Base-by-base conservation (phyloP, 2,329 filamentous ascomycete species). In the Intubia oerlemansii region DNA sequence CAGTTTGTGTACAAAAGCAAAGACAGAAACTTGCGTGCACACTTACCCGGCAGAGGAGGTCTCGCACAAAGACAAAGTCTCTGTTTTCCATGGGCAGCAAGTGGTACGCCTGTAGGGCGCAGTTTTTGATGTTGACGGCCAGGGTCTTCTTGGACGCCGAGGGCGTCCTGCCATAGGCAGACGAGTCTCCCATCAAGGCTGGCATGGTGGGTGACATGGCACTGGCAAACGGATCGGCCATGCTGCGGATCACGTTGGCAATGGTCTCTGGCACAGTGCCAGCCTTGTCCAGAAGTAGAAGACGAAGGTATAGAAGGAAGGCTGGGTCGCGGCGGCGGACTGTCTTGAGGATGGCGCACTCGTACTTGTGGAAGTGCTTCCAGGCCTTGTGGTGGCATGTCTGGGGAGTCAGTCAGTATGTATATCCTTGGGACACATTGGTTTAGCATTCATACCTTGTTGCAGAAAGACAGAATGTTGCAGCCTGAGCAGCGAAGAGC, bases 321-420 rank as follows among this genome's bases (percentile, higher is more conserved):
- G 38, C 14, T 3, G 31, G 28, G 13, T 33, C 31, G 11, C 27
- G 17, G 8, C 19, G n/a, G 15, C 24, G 24, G 15, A 33, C 6
- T 5, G 38, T 25, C 14, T 30, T 29, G 18, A 48, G 33, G 1
- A 43, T 15, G 12, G 33, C 30, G 35, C 47, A 48, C 32, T 49
- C 47, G 21, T 41, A 36, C 14, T 37, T 43, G 35, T 49, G 47
- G 25, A 42, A 46, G 3, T 27, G 28, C n/a, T 27, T 30, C 44
- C 44, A 47, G 0, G 44, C 44, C 10, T 34, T 34, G 22, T 34
- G 34, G 25, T 47, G 45, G 29, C 47, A 49, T 12, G 35, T 17
- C 44, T 47, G n/a, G n/a, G n/a, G n/a, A n/a, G n/a, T n/a, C n/a
- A n/a, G n/a, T n/a, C n/a, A 17, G 5, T 7, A 10, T 13, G 8